Base-by-base conservation (phyloP, 2,329 filamentous ascomycete genomes). In the Tolypocladium amazonense region DNA sequence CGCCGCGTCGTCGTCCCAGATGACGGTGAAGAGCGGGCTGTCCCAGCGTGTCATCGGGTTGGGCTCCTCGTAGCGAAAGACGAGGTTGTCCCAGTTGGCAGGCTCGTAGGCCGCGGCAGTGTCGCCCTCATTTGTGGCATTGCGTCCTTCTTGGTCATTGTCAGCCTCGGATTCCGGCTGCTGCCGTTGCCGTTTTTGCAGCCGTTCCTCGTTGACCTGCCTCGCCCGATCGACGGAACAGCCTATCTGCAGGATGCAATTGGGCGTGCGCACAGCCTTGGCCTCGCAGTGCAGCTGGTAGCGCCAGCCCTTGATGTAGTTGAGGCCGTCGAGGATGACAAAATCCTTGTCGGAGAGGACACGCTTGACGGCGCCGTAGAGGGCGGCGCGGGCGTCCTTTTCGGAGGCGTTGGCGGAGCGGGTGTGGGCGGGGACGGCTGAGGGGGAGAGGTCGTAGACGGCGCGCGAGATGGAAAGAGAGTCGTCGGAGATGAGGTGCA, bases 221-320 rank as follows among this genome's bases (percentile, higher is more conserved):
- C 72, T 73, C 2, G 84, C 82, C 62, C 71, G 72, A n/a, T 85
- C 82, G 4, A 76, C 72, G 12, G 76, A 68, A 63, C 81, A 84
- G 0, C 85, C 85, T 53, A 88, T 77, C 72, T 87, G 85, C 63
- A 94, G 77, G 60, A 94, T 84, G 67, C 88, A 92, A 72, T 83
- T 88, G 3, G 88, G 84, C 4, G 90, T 94, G 63, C 86, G 78
- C 58, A 89, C 76, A 56, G 90, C 90, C 74, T 94, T 94, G 43
- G 90, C 85, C 74, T 94, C 90, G 76, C 90, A 93, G 72, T 88
- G 88, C 27, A 95, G 78, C 77, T 95, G 90, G 71, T 95, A 95
- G 56, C 90, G 81, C 83, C 89, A 94, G 43, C 90, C 90, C 73
- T 94, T 94, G 76, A 95, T 95, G 74, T 94, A 95, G 73, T 94